These are phyloP conservation scores for Acacia melanoxylon DNA, from an alignment of 306 rosid genomes.

Conservation along the genomic window DNA sequence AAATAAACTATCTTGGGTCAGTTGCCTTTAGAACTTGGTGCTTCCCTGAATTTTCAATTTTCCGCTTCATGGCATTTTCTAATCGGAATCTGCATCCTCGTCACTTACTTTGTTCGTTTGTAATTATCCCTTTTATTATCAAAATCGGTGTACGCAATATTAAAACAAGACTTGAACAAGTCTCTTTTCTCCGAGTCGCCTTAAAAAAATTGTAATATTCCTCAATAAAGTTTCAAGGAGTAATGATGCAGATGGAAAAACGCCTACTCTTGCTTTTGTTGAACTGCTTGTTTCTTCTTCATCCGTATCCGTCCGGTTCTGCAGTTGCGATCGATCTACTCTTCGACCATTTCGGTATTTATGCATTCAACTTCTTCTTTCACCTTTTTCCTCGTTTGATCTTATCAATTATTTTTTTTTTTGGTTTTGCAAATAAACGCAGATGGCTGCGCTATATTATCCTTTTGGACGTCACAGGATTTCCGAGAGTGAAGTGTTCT, in stretches of 20 bases:
- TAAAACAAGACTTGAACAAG: not conserved
- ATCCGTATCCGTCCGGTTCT: not conserved
- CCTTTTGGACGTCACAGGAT: conserved; percentile 76
- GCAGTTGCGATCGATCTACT: not conserved
- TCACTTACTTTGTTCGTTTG: not conserved
- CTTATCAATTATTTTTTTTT: not conserved
- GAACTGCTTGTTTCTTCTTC: not conserved
- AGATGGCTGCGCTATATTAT: conserved; percentile 66
- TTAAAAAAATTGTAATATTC: not conserved
- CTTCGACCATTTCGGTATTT: conserved; percentile 28
- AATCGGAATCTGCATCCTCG: too few species aligned
- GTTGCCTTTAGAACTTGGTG: too few species aligned
- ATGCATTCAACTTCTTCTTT: not conserved
- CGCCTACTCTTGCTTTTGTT: not conserved
- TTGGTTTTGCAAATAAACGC: not conserved
- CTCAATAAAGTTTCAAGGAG: conserved; percentile 7
- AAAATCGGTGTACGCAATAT: not conserved
- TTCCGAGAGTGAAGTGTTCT: conserved; percentile 63
- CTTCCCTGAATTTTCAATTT: too few species aligned
- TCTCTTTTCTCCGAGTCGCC: not conserved
- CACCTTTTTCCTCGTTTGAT: not conserved
- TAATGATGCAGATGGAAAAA: not conserved
- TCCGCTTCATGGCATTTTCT: too few species aligned
- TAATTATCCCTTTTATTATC: not conserved
- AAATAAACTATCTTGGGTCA: too few species aligned